phyloP scores from a whole-genome alignment of 2,329 filamentous ascomycete species.

The Nemania bipapillata region DNA sequence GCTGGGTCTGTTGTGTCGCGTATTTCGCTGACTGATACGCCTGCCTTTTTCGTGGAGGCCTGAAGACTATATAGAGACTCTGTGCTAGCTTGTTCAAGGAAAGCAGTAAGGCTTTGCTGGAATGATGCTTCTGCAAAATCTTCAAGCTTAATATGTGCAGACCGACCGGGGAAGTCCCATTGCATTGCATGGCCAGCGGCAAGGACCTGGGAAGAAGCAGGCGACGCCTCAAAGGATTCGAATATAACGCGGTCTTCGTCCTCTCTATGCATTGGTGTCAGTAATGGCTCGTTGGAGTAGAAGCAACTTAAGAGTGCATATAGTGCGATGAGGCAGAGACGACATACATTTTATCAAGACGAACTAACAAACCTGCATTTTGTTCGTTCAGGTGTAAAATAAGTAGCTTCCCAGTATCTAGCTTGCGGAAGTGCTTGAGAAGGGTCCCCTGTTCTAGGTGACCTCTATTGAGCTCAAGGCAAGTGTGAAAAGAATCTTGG shows the following conservation, averaged over 20 bases:
- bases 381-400: constrained; percentile 46
- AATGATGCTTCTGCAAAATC: constrained; percentile 58
- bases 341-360: constrained; percentile 39
- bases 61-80: constrained; percentile 66
- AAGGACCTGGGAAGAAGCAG: constrained; percentile 61
- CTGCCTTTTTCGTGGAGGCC: constrained; percentile 64
- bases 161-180: constrained; percentile 68
- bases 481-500: constrained; percentile 35
- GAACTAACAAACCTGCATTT: constrained; percentile 46
- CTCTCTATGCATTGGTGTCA: constrained; percentile 23
- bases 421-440: constrained; percentile 29
- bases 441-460: constrained; percentile 40
- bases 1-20: constrained; percentile 68
- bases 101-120: constrained; percentile 59
- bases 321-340: neutral
- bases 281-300: neutral
- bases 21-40: constrained; percentile 59
- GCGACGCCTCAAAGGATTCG: constrained; percentile 68
- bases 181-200: constrained; percentile 58
- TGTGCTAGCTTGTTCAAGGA: constrained; percentile 66
- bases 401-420: constrained; percentile 33
- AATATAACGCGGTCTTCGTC: constrained; percentile 57
- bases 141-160: constrained; percentile 55
- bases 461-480: constrained; percentile 39
- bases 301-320: neutral